A percentile compares a stretch with the other conserved stretches of the same genome.
phyloP scores from a whole-genome alignment of 2,329 filamentous ascomycete genomes.

The Torrubiellomyces zombiae region DNA sequence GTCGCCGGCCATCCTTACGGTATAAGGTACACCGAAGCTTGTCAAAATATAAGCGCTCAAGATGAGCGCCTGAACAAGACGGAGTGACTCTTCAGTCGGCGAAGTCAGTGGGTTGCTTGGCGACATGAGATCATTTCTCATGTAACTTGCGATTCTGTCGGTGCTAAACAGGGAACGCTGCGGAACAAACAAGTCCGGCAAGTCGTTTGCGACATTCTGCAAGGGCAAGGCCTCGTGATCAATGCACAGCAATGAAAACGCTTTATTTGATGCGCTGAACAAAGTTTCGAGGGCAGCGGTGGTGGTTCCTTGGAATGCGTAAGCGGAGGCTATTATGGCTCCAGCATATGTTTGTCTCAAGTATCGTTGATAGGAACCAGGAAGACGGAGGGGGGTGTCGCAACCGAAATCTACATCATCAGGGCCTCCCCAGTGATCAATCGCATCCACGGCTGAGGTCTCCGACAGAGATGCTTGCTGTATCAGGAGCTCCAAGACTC shows the following conservation, averaged over 20 bases:
- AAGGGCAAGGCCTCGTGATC: slow-evolving; percentile 37
- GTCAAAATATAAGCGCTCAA: slow-evolving; percentile 42
- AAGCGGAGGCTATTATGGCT: slow-evolving; percentile 50
- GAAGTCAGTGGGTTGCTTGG: slow-evolving; percentile 48
- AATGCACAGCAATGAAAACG: slow-evolving; percentile 38
- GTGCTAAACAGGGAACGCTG: slow-evolving; percentile 8
- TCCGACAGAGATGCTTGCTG: slow-evolving; percentile 42
- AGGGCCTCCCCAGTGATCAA: slow-evolving; percentile 60
- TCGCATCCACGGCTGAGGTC: slow-evolving; percentile 40
- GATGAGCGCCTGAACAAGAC: slow-evolving; percentile 45
- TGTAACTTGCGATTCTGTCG: slow-evolving; percentile 12
- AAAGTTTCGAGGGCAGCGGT: slow-evolving; percentile 41
- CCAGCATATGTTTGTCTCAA: slow-evolving; percentile 50
- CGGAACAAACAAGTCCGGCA: slow-evolving; percentile 21
- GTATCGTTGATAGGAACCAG: slow-evolving; percentile 40
- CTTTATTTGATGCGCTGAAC: slow-evolving; percentile 41
- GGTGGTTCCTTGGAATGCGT: slow-evolving; percentile 44
- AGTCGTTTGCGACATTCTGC: slow-evolving; percentile 26
- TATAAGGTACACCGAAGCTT: slow-evolving; percentile 30
- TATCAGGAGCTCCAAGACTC: slow-evolving; percentile 50
- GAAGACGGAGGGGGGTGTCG: slow-evolving; percentile 37
- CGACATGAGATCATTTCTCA: slow-evolving; percentile 32
- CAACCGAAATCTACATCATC: slow-evolving; percentile 52
- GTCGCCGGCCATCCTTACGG: slow-evolving; percentile 39
- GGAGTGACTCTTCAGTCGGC: slow-evolving; percentile 36